Conservation (phyloP, 2,329 filamentous ascomycete genomes). For the Reticulascus tulasneorum region DNA sequence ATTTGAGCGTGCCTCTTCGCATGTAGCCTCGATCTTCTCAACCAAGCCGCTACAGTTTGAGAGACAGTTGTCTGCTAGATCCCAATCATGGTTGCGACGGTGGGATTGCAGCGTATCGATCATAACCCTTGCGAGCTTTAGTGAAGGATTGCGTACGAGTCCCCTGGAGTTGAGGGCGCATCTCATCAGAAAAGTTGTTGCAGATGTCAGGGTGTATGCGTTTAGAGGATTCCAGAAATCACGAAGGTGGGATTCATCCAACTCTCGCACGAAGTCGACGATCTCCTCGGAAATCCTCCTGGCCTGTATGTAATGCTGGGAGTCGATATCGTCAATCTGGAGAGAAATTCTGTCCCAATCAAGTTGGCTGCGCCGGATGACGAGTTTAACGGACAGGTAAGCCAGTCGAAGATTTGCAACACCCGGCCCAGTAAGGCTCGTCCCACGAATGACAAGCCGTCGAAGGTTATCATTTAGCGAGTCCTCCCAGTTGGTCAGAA, state of each 20-base stretch:
- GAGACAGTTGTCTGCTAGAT: no score
- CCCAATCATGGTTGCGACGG: no score
- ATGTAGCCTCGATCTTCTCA: no score
- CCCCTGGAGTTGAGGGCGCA: conserved; percentile 38
- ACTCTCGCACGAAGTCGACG: conserved; percentile 41
- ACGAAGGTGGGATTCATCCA: conserved; percentile 35
- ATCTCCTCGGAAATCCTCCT: conserved; percentile 45
- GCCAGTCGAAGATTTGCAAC: conserved; percentile 48
- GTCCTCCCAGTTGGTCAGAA: conserved; percentile 41
- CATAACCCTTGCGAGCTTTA: conserved; percentile 39
- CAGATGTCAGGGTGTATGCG: conserved; percentile 44
- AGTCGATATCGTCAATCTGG: conserved; percentile 14
- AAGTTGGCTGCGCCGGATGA: conserved; percentile 43
- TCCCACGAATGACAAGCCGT: conserved; percentile 38
- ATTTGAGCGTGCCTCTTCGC: no score
- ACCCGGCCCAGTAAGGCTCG: conserved; percentile 33
- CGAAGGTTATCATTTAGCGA: conserved; percentile 31
- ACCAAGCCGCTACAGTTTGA: no score
- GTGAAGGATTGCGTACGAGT: conserved; percentile 31
- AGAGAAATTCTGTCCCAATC: conserved; percentile 30
- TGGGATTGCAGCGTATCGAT: conserved; percentile 34
- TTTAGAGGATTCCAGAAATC: conserved; percentile 48
- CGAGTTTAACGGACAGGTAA: conserved; percentile 43
- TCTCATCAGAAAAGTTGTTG: conserved; percentile 46
- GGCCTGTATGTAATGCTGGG: conserved; percentile 32